Percentiles rank a stretch among this genome's conserved stretches.
These are phyloP conservation scores for Paxillus rubicundulus DNA, from an alignment of 768 basidiomycete species.

Conservation along the genomic window DNA sequence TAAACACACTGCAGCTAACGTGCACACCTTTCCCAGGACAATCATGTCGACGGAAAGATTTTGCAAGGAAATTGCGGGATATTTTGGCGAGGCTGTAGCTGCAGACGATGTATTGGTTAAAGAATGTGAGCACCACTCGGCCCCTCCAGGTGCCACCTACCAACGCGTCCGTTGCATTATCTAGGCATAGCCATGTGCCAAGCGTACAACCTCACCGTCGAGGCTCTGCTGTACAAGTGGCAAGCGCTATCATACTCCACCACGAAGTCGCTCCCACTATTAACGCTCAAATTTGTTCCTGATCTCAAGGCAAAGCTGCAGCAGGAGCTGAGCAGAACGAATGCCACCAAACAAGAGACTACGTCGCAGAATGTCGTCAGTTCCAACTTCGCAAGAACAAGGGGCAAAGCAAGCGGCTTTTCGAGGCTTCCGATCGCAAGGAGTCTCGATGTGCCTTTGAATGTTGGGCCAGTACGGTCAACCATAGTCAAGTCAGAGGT, in stretches of 20 bases:
- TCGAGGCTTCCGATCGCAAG: not conserved
- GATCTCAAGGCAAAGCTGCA: conserved; percentile 43
- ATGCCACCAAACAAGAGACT: conserved; percentile 32
- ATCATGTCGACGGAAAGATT: conserved; percentile 25
- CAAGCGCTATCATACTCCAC: conserved; percentile 47
- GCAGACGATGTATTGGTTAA: conserved; percentile 44
- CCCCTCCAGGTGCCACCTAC: not conserved
- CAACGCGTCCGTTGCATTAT: conserved; percentile 11
- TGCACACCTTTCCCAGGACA: not conserved
- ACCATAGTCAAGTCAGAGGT: conserved; percentile 18
- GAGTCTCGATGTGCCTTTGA: conserved; percentile 17
- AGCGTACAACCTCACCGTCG: conserved; percentile 53
- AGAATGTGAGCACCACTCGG: conserved; percentile 45
- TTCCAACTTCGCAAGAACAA: conserved; percentile 9
- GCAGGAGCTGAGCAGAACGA: conserved; percentile 33
- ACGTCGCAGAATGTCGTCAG: conserved; percentile 22
- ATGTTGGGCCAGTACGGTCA: conserved; percentile 6
- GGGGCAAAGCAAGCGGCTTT: conserved; percentile 4
- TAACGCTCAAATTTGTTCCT: conserved; percentile 48
- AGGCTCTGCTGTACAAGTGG: conserved; percentile 63
- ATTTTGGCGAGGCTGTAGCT: conserved; percentile 29
- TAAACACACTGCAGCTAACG: not conserved
- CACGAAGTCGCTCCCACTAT: conserved; percentile 39
- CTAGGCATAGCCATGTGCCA: conserved; percentile 64
- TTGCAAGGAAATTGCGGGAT: conserved; percentile 20